Percentiles rank a stretch among this genome's conserved stretches.
Conservation (phyloP, 1,139 yeast genomes). For the Citeromyces siamensis region DNA sequence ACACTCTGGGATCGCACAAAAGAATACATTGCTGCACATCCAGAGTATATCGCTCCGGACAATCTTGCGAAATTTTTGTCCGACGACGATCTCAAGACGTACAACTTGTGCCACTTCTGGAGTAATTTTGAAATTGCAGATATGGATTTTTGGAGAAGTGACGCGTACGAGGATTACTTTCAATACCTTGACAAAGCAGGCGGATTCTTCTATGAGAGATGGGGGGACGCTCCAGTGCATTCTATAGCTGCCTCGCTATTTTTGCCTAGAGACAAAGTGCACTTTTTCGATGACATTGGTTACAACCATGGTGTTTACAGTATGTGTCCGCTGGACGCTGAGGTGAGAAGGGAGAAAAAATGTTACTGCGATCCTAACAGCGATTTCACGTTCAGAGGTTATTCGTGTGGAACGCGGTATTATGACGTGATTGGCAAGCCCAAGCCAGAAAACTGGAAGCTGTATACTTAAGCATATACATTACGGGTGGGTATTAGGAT, state of each 20-base stretch:
- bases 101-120: constrained; percentile 51
- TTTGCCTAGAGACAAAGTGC: constrained; percentile 29
- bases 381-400: constrained; percentile 42
- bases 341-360: constrained; percentile 26
- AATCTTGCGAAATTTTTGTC: constrained; percentile 38
- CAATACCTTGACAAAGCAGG: constrained; percentile 35
- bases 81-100: constrained; percentile 33
- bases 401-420: constrained; percentile 42
- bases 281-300: constrained; percentile 43
- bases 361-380: constrained; percentile 37
- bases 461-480: constrained; percentile 11
- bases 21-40: constrained; percentile 31
- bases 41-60: constrained; percentile 31
- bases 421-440: constrained; percentile 31
- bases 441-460: constrained; percentile 45
- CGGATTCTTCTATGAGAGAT: constrained; percentile 48
- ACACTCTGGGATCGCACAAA: constrained; percentile 46
- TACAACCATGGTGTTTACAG: constrained; percentile 42
- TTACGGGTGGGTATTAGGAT: neutral
- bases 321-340: constrained; percentile 40
- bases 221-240: constrained; percentile 56
- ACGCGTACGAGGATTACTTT: constrained; percentile 33
- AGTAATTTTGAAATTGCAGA: constrained; percentile 44
- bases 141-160: constrained; percentile 38
- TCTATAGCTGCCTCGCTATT: constrained; percentile 43